Percentiles rank a stretch among this genome's conserved stretches.
These are phyloP conservation scores for Fusarium sp. DNA, from an alignment of 2,329 filamentous ascomycete species.

Conservation along the genomic window DNA sequence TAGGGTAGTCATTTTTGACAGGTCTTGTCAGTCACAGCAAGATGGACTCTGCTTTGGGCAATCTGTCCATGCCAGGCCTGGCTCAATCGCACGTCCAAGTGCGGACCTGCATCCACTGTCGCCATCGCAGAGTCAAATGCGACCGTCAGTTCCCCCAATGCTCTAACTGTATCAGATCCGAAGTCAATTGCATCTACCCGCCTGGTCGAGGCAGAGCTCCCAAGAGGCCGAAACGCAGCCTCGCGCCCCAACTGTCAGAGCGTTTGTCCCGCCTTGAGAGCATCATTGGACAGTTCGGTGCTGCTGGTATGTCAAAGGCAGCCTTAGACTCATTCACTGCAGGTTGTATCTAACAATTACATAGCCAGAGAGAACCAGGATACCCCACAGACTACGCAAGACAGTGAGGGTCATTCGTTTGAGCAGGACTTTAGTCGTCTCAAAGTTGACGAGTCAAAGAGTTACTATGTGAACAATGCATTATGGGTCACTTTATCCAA, in stretches of 20 bases:
- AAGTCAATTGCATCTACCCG: background rate
- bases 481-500: background rate
- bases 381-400: background rate
- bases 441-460: background rate
- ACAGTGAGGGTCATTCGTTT: background rate
- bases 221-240: background rate
- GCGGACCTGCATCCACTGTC: background rate
- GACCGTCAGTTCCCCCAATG: background rate
- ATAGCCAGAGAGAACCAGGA: background rate
- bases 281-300: background rate
- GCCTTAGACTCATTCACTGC: rapidly evolving
- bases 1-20: background rate
- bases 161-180: background rate
- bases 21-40: background rate
- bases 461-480: background rate
- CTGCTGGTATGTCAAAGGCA: background rate
- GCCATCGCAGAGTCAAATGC: background rate
- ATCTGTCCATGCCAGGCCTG: background rate
- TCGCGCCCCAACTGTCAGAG: background rate
- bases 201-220: background rate
- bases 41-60: background rate
- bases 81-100: background rate
- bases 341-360: rapidly evolving
- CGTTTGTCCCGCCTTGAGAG: background rate
- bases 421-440: background rate